Evolutionary conservation across 176 grass and related monocot species (phyloP), one percentile per base, ranked within the genome.

Genomic region (Tuctoria greenei): DNA sequence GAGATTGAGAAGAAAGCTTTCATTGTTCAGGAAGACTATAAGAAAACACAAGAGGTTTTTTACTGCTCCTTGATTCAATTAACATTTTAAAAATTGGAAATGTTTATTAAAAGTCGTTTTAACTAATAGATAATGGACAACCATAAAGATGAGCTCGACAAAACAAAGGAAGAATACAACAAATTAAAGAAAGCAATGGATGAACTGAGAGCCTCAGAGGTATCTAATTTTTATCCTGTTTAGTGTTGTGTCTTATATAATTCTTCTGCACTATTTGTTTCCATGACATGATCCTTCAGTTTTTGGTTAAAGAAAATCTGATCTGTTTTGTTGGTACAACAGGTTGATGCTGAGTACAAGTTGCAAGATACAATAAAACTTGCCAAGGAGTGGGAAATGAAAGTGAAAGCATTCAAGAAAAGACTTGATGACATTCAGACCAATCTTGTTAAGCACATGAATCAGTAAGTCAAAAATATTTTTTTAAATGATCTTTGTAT

Each of bases 111-210:
- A 26, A 26, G 21, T 26, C 9, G 6, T 62, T 86, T 52, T 55
- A 38, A 81, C 35, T 92, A 71, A 64, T 64, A 99, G 95, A 66
- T 92, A 57, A 92, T 99, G 64, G 86, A 99, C 71, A 64, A 71
- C 25, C 95, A 99, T 76, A 89, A 99, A 76, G 86, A 70, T 74
- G 79, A 86, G 45, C 82, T 99, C 43, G 89, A 92, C 69, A 88
- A 84, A 86, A 95, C 95, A 84, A 99, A 99, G 82, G 87, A 68
- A 68, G 78, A 99, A 23, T 99, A 86, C 55, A 99, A 88, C 66
- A 81, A 86, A 82, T 31, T 90, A 60, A 94, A 95, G 85, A 94
- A 92, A 84, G 85, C 71, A 50, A 83, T 99, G 91, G 87, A 95
- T 76, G 91, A 86, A 69, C 82, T 99, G 61, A 88, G 95, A 65